Conservation (phyloP, 345 rosid genomes). For the Arabis alpina region DNA sequence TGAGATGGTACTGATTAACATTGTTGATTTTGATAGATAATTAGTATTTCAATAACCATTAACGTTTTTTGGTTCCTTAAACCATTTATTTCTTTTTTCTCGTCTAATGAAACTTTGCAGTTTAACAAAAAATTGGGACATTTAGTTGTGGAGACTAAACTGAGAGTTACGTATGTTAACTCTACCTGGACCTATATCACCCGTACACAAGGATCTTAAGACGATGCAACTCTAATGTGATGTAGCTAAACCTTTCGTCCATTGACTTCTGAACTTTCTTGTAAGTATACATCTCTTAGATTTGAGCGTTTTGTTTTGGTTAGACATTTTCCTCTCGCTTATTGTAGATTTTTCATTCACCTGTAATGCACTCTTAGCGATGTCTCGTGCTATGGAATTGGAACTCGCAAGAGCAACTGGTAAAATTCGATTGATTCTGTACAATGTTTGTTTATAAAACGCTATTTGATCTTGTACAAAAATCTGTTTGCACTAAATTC, state of each 20-base stretch:
- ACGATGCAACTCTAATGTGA: too few species aligned
- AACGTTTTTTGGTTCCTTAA: too few species aligned
- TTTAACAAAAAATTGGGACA: constrained; percentile 67
- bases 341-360: neutral
- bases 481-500: too few species aligned
- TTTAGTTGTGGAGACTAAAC: constrained; percentile 70
- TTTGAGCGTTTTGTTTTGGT: neutral
- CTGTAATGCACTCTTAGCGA: too few species aligned
- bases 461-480: too few species aligned
- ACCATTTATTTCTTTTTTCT: neutral
- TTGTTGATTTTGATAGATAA: neutral
- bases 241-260: too few species aligned
- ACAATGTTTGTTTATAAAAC: too few species aligned
- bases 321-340: neutral
- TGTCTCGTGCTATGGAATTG: too few species aligned
- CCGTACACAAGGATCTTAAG: constrained; percentile 30
- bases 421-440: too few species aligned
- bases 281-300: too few species aligned
- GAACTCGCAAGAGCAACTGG: too few species aligned
- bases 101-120: constrained; percentile 46
- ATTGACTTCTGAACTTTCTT: too few species aligned
- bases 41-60: neutral
- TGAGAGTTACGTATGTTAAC: constrained; percentile 72
- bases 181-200: constrained; percentile 72
- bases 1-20: constrained; percentile 57